Conservation (phyloP, 139 green algal genomes). For the Klebsormidium nitens region DNA sequence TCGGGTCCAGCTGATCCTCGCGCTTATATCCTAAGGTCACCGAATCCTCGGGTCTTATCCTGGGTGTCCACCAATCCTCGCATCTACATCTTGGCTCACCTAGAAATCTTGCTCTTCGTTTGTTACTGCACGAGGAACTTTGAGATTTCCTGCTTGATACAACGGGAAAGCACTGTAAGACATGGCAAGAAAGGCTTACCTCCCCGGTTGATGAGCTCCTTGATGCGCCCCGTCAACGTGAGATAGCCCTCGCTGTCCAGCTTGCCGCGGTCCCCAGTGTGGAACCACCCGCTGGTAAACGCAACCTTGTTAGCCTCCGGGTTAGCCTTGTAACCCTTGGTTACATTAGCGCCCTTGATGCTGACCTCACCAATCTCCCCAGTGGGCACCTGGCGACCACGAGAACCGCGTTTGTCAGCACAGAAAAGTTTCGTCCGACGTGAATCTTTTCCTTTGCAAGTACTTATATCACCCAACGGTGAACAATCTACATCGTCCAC, state of each 20-base stretch:
- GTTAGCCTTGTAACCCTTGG: conserved; percentile 71
- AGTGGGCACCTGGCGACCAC: conserved; percentile 1
- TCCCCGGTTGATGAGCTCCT: conserved; percentile 76
- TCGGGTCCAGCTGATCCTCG: too few species aligned
- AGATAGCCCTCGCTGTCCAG: conserved; percentile 74
- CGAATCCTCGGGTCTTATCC: too few species aligned
- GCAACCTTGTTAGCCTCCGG: conserved; percentile 68
- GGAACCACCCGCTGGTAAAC: conserved; percentile 55
- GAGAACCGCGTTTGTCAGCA: too few species aligned
- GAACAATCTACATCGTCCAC: too few species aligned
- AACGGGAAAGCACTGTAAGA: too few species aligned
- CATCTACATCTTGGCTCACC: neutral
- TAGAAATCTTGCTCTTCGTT: neutral
- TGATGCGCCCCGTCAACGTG: conserved; percentile 75
- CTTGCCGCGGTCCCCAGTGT: conserved; percentile 66
- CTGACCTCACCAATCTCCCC: conserved; percentile 67
- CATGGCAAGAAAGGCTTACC: too few species aligned
- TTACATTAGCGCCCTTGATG: conserved; percentile 73
- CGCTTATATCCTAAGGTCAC: too few species aligned
- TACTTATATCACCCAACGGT: too few species aligned
- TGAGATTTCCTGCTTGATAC: neutral
- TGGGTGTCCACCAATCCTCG: neutral
- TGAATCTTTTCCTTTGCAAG: too few species aligned
- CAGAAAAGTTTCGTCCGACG: too few species aligned
- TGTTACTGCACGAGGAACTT: conserved; percentile 8